phyloP scores from a whole-genome alignment of 305 asterid species.

The Fraxinus dipetala region DNA sequence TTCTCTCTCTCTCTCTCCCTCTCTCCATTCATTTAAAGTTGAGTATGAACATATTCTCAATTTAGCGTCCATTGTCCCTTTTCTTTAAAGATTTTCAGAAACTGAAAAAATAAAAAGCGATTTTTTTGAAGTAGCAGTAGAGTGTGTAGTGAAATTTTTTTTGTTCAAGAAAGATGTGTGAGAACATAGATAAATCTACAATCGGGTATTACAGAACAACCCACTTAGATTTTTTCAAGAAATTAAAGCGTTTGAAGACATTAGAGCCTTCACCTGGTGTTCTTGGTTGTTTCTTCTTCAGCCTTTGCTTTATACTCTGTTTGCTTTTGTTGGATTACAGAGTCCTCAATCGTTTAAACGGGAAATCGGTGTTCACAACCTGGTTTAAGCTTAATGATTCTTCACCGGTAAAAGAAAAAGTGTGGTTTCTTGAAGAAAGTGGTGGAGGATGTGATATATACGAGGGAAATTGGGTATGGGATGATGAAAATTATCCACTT shows the following conservation, averaged over 20 bases:
- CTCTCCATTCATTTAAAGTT: neutral
- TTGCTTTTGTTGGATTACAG: conserved; percentile 58
- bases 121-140: neutral
- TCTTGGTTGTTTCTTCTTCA: conserved; percentile 60
- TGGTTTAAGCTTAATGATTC: conserved; percentile 43
- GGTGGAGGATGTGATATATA: conserved; percentile 61
- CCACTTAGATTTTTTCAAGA: conserved; percentile 51
- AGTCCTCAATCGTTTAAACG: conserved; percentile 31
- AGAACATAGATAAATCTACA: conserved; percentile 20
- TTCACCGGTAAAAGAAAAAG: conserved; percentile 16
- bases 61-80: neutral
- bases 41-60: conserved; percentile 3
- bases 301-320: conserved; percentile 43
- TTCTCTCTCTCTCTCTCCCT: neutral
- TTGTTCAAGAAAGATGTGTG: conserved; percentile 34
- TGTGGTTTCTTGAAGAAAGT: conserved; percentile 51
- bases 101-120: neutral
- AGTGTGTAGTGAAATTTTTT: neutral
- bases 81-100: neutral
- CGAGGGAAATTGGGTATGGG: conserved; percentile 86
- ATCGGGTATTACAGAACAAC: conserved; percentile 18
- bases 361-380: conserved; percentile 27
- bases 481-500: conserved; percentile 79
- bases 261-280: conserved; percentile 45
- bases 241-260: conserved; percentile 48